A percentile compares a stretch with the other conserved stretches of the same genome.
Conservation (phyloP, 768 basidiomycete species). For the Podaxis sp. region DNA sequence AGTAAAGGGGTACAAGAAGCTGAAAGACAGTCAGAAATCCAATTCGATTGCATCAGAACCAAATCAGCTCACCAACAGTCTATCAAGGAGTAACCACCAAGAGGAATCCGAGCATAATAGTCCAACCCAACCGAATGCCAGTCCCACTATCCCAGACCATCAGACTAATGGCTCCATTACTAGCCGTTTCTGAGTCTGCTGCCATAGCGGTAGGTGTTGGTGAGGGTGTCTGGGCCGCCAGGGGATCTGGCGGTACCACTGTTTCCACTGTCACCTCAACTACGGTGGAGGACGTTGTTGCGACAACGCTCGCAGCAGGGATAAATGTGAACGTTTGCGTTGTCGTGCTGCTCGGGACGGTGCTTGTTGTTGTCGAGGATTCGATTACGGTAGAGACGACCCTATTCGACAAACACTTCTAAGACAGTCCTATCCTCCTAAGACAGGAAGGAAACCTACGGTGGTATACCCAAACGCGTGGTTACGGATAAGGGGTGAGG, state of each 20-base stretch:
- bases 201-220: background rate
- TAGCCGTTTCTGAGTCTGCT: background rate
- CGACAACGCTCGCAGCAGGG: background rate
- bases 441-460: background rate
- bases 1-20: background rate
- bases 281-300: background rate
- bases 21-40: background rate
- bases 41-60: background rate
- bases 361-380: background rate
- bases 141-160: background rate
- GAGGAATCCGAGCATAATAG: background rate
- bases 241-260: background rate
- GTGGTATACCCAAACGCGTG: background rate
- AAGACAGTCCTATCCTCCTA: background rate
- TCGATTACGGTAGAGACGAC: background rate
- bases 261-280: slow-evolving; percentile 1
- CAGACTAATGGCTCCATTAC: background rate
- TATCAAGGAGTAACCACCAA: background rate
- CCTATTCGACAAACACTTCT: background rate
- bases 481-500: background rate
- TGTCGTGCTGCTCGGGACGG: slow-evolving; percentile 11
- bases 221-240: background rate
- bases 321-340: background rate
- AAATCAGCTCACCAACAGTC: background rate
- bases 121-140: background rate